Evolutionary conservation across 192 early-diverging fungal species (phyloP).

Genomic region (Linderina pennispora): DNA sequence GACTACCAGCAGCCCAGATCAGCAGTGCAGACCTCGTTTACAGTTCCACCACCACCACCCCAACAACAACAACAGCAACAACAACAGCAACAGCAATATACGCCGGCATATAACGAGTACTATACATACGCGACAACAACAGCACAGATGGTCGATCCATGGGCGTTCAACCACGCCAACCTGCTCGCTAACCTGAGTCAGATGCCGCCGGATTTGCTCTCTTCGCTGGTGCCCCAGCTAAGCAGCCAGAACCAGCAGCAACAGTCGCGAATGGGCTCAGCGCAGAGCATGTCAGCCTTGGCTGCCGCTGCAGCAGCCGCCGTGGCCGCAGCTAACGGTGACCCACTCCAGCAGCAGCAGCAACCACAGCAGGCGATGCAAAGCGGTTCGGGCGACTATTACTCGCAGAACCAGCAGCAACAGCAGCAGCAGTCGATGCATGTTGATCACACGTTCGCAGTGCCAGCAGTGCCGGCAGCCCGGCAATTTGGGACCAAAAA

Average conservation of each 20-base stretch:
- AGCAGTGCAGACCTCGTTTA: background rate
- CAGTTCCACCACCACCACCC: background rate
- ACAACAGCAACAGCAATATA: conserved; percentile 2
- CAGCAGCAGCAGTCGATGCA: conserved; percentile 10
- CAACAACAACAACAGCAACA: conserved; percentile 7
- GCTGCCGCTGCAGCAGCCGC: conserved; percentile 17
- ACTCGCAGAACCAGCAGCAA: too few relatives aligned
- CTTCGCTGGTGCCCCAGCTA: conserved; percentile 24
- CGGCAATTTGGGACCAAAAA: conserved; percentile 3
- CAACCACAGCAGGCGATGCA: conserved; percentile 11
- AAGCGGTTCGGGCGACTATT: too few relatives aligned
- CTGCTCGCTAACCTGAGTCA: conserved; percentile 33
- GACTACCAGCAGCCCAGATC: conserved; percentile 2
- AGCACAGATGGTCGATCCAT: conserved; percentile 40
- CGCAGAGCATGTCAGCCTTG: conserved; percentile 19
- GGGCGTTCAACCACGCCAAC: conserved; percentile 35
- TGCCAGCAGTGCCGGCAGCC: conserved; percentile 10
- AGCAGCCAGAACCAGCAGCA: conserved; percentile 12
- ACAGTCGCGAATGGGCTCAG: conserved; percentile 1
- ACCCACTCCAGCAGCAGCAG: background rate
- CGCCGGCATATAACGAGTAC: conserved; percentile 14
- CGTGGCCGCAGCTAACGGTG: conserved; percentile 10
- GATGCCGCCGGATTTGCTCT: conserved; percentile 35
- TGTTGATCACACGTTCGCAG: conserved; percentile 14
- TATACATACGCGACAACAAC: conserved; percentile 34